phyloP scores from a whole-genome alignment of 345 rosid genomes.

The Noccaea bulbosa region DNA sequence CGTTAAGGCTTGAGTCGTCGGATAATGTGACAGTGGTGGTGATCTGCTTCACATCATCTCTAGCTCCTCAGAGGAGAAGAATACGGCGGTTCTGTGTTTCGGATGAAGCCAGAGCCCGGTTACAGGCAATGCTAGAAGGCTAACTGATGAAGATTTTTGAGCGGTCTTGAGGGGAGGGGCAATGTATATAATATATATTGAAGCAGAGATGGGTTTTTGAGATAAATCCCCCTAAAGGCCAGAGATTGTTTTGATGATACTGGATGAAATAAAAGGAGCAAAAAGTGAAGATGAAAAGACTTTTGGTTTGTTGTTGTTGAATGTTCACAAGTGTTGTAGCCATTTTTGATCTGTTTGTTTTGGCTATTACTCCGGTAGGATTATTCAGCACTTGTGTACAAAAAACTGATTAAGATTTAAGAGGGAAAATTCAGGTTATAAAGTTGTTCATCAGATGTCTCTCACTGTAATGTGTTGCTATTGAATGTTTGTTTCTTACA shows the following conservation, averaged over 20 bases:
- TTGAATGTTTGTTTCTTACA: not conserved
- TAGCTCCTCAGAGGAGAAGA: constrained; percentile 48
- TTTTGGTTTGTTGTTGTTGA: not conserved
- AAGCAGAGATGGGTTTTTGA: constrained; percentile 18
- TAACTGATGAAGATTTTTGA: constrained; percentile 14
- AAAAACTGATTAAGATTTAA: constrained; percentile 25
- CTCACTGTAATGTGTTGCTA: too few species aligned
- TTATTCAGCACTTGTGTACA: constrained; percentile 30
- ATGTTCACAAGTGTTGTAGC: constrained; percentile 38
- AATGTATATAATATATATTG: constrained; percentile 35
- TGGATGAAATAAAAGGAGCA: constrained; percentile 28
- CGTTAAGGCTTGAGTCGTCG: constrained; percentile 54
- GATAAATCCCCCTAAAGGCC: constrained; percentile 9
- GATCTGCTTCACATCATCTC: constrained; percentile 65
- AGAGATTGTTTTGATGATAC: constrained; percentile 28
- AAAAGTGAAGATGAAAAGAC: constrained; percentile 18
- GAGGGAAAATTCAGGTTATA: not conserved
- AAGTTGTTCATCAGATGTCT: not conserved
- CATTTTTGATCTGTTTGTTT: constrained; percentile 34
- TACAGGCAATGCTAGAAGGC: constrained; percentile 36
- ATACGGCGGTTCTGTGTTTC: constrained; percentile 66
- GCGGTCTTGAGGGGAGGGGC: constrained; percentile 20
- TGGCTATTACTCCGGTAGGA: constrained; percentile 27
- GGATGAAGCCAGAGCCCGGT: constrained; percentile 51
- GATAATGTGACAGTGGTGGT: constrained; percentile 83